Evolutionary conservation across 768 basidiomycete species (phyloP).

Genomic region (Lactarius hengduanensis): DNA sequence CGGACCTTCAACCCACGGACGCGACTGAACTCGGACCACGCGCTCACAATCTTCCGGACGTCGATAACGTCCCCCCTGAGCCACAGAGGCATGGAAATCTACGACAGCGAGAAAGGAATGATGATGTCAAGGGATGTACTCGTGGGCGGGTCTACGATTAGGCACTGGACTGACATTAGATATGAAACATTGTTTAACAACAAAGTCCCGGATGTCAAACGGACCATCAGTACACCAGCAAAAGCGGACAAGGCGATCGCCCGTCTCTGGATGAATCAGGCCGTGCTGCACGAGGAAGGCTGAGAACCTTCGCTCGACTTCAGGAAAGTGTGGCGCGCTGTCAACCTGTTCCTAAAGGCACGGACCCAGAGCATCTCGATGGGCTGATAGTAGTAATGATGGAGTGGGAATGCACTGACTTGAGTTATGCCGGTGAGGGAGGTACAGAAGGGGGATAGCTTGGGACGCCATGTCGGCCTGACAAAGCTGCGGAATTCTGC

Average conservation of each 20-base stretch:
- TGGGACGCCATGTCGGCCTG: constrained; percentile 81
- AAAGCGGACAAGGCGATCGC: constrained; percentile 57
- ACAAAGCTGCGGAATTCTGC: constrained; percentile 90
- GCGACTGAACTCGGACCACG: constrained; percentile 37
- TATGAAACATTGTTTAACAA: constrained; percentile 88
- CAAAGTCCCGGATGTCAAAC: constrained; percentile 79
- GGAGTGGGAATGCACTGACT: constrained; percentile 46
- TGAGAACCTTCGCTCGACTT: constrained; percentile 61
- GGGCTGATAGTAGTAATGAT: background rate
- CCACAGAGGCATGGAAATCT: constrained; percentile 73
- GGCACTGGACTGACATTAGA: constrained; percentile 57
- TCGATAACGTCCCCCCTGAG: constrained; percentile 72
- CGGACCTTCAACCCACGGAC: constrained; percentile 16
- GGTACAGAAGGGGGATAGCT: constrained; percentile 80
- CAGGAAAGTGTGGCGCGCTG: constrained; percentile 68
- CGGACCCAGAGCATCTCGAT: constrained; percentile 2
- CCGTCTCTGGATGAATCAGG: constrained; percentile 59
- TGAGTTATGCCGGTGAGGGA: constrained; percentile 90
- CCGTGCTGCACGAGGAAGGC: constrained; percentile 69
- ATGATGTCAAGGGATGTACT: constrained; percentile 16
- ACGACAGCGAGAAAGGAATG: constrained; percentile 23
- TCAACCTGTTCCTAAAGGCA: constrained; percentile 74
- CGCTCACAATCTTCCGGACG: constrained; percentile 58
- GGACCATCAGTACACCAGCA: constrained; percentile 87
- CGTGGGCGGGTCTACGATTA: constrained; percentile 20